Conservation (phyloP, 2,329 filamentous ascomycete species). For the Calonectria pteridis region DNA sequence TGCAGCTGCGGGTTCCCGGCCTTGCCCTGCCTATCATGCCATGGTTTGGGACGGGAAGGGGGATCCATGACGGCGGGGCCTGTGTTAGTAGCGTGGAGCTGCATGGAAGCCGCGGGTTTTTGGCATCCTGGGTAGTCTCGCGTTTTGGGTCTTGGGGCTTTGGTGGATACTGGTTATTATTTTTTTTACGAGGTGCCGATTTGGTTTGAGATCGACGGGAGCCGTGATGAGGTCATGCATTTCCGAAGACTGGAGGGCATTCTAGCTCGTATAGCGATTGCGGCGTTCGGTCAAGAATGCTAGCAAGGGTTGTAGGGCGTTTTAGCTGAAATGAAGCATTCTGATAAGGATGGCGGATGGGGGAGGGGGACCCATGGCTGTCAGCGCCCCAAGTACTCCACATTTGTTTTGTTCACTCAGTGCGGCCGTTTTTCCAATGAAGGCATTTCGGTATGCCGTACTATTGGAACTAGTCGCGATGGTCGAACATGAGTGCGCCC, state of each 20-base stretch:
- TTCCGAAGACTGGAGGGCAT: not conserved
- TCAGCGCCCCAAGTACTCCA: not conserved
- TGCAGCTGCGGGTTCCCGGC: constrained; percentile 15
- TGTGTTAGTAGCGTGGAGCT: constrained; percentile 6
- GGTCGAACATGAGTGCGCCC: not conserved
- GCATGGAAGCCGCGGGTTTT: constrained; percentile 2
- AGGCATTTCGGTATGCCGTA: not conserved
- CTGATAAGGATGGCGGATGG: not conserved
- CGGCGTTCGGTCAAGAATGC: not conserved
- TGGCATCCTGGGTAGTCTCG: not conserved
- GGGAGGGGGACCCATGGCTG: not conserved
- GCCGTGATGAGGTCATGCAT: not conserved
- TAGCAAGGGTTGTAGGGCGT: not conserved
- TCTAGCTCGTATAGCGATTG: not conserved
- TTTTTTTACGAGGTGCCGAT: not conserved
- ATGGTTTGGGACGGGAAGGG: not conserved
- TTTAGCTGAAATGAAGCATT: not conserved
- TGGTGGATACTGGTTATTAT: not conserved
- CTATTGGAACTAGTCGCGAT: not conserved
- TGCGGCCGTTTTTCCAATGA: not conserved
- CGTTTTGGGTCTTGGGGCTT: not conserved
- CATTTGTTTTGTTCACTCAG: not conserved
- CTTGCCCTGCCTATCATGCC: constrained; percentile 24
- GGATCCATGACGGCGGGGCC: constrained; percentile 15
- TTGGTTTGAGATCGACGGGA: not conserved